A percentile compares a stretch with the other conserved stretches of the same genome.
phyloP scores from a whole-genome alignment of 441 rosid species.

The Pelargonium cotyledonis region DNA sequence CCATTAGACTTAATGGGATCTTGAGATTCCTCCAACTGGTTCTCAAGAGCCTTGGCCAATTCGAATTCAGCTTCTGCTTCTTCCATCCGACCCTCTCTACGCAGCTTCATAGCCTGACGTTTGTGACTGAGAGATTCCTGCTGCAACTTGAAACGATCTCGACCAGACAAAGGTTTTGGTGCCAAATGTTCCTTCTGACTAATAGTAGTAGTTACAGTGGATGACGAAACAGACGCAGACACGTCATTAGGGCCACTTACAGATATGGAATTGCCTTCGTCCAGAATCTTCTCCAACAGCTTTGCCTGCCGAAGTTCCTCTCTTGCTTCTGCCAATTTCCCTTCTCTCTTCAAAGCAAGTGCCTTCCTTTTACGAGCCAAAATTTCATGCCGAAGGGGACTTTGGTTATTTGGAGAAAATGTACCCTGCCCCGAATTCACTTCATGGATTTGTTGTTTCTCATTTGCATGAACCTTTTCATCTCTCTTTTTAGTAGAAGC shows the following conservation, averaged over 20 bases:
- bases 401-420: slow-evolving; percentile 34
- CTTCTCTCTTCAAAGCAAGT: slow-evolving; percentile 69
- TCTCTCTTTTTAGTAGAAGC: slow-evolving; percentile 21
- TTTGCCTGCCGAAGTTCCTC: slow-evolving; percentile 80
- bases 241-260: slow-evolving; percentile 21
- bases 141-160: slow-evolving; percentile 84
- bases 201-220: slow-evolving; percentile 30
- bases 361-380: slow-evolving; percentile 70
- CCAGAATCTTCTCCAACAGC: slow-evolving; percentile 60
- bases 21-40: slow-evolving; percentile 59
- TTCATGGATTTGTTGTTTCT: slow-evolving; percentile 21
- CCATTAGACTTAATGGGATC: slow-evolving; percentile 39
- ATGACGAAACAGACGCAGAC: slow-evolving; percentile 20
- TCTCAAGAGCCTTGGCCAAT: slow-evolving; percentile 80
- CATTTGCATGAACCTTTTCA: slow-evolving; percentile 20
- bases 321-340: slow-evolving; percentile 66
- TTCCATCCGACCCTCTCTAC: slow-evolving; percentile 69
- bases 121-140: slow-evolving; percentile 86
- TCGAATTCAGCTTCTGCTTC: slow-evolving; percentile 96
- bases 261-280: slow-evolving; percentile 31
- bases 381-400: slow-evolving; percentile 45
- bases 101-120: slow-evolving; percentile 82
- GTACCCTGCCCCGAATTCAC: slow-evolving; percentile 27
- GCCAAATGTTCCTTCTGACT: slow-evolving; percentile 41
- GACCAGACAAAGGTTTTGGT: slow-evolving; percentile 59